phyloP scores from a whole-genome alignment of 768 basidiomycete species.

The Leucocoprinus birnbaumii region DNA sequence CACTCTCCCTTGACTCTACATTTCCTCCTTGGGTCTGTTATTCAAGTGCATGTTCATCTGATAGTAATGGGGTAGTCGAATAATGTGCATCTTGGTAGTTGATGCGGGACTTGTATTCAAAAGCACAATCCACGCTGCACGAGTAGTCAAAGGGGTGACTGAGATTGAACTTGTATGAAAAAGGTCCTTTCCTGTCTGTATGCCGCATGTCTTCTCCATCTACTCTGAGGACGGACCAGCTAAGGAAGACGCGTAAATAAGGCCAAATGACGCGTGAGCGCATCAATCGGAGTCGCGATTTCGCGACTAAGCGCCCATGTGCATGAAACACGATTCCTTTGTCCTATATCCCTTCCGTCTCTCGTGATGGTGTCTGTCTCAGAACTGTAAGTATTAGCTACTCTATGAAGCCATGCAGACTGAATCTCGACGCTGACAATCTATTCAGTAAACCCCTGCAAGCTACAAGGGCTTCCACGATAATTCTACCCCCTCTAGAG shows the following conservation, averaged over 20 bases:
- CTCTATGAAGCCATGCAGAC: neutral
- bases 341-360: neutral
- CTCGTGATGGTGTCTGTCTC: neutral
- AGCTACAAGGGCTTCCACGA: constrained; percentile 26
- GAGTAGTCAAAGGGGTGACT: too few relatives aligned
- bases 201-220: too few relatives aligned
- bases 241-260: constrained; percentile 27
- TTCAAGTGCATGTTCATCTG: too few relatives aligned
- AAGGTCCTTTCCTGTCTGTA: too few relatives aligned
- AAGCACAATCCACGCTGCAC: too few relatives aligned
- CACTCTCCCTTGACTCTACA: too few relatives aligned
- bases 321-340: too few relatives aligned
- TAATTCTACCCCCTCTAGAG: constrained; percentile 30
- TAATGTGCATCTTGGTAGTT: too few relatives aligned
- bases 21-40: too few relatives aligned
- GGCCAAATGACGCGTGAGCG: constrained; percentile 24
- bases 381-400: constrained; percentile 16
- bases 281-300: constrained; percentile 3
- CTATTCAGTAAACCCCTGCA: neutral
- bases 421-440: neutral
- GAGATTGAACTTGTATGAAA: too few relatives aligned
- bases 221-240: neutral
- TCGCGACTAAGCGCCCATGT: neutral
- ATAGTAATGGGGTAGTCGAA: too few relatives aligned
- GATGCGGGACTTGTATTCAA: too few relatives aligned